A percentile compares a stretch with the other conserved stretches of the same genome.
Conservation (phyloP, 225 moss, liverwort and hornwort species). For the Bryoerythrophyllum caledonicum region DNA sequence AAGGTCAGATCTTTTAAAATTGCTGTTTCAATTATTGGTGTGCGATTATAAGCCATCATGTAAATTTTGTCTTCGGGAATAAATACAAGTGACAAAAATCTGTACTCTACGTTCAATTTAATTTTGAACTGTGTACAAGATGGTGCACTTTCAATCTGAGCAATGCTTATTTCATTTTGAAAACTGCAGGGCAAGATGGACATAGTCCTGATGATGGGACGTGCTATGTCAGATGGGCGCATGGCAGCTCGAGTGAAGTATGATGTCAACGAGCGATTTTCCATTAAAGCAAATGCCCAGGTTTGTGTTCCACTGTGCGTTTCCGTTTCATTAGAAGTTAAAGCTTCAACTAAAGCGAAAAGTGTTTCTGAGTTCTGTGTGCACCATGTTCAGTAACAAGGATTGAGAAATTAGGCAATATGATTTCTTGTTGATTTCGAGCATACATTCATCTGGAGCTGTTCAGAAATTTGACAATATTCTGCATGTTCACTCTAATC, state of each 20-base stretch:
- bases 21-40: not conserved
- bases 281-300: conserved; percentile 89
- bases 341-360: not conserved
- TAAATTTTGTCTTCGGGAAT: not conserved
- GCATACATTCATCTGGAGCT: conserved; percentile 17
- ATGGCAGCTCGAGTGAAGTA: conserved; percentile 84
- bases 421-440: conserved; percentile 21
- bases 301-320: conserved; percentile 22
- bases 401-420: conserved; percentile 18
- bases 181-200: conserved; percentile 49
- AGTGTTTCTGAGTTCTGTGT: conserved; percentile 14
- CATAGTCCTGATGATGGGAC: conserved; percentile 75
- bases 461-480: conserved; percentile 20
- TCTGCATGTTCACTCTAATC: conserved; percentile 19
- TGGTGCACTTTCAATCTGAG: conserved; percentile 5
- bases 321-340: not conserved
- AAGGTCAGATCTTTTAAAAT: conserved; percentile 42
- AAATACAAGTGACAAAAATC: not conserved
- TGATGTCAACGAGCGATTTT: conserved; percentile 70
- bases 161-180: conserved; percentile 8
- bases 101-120: not conserved
- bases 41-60: not conserved
- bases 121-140: not conserved
- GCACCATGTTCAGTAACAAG: conserved; percentile 28
- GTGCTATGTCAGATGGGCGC: conserved; percentile 74